Base-by-base conservation (phyloP, 2,329 filamentous ascomycete genomes). In the Penicillium sclerotiorum region DNA sequence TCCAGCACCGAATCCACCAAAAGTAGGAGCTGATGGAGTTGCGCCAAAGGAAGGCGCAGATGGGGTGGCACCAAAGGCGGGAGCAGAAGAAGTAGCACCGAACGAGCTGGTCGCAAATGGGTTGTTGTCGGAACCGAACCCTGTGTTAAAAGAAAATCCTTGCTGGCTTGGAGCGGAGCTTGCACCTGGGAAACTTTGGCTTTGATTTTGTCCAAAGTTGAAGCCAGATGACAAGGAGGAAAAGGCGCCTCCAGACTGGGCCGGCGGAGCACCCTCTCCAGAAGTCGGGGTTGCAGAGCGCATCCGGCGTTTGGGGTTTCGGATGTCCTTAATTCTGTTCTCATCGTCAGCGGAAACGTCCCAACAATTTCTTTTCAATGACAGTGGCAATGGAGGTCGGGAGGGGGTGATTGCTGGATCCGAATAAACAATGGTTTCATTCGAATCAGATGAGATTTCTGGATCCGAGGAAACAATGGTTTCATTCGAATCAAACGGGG, bases 321-420 rank as follows among this genome's bases (percentile, higher is more conserved):
- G 53, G 12, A 65, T 47, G 9, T 62, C 55, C 49, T 66, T 68
- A 45, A 70, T 70, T 50, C 67, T 70, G 41, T 8, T 28, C 23
- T 20, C 22, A 17, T 27, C 15, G 28, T 36, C 32, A 32, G 49
- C 28, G 33, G 48, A 21, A 12, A 9, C 1, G n/a, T 22, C 33
- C n/a, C 5, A 11, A 36, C 33, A 20, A 12, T 15, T n/a, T n/a
- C n/a, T n/a, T n/a, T n/a, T n/a, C n/a, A n/a, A n/a, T n/a, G n/a
- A n/a, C n/a, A n/a, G n/a, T n/a, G n/a, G n/a, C n/a, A n/a, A n/a
- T n/a, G n/a, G n/a, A n/a, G n/a, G n/a, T n/a, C n/a, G n/a, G n/a
- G n/a, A n/a, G n/a, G n/a, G n/a, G n/a, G n/a, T n/a, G n/a, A n/a
- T n/a, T n/a, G n/a, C n/a, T n/a, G n/a, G n/a, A n/a, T n/a, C n/a